These are phyloP conservation scores for Adansonia rubrostipa DNA, from an alignment of 441 rosid genomes.

Conservation along the genomic window DNA sequence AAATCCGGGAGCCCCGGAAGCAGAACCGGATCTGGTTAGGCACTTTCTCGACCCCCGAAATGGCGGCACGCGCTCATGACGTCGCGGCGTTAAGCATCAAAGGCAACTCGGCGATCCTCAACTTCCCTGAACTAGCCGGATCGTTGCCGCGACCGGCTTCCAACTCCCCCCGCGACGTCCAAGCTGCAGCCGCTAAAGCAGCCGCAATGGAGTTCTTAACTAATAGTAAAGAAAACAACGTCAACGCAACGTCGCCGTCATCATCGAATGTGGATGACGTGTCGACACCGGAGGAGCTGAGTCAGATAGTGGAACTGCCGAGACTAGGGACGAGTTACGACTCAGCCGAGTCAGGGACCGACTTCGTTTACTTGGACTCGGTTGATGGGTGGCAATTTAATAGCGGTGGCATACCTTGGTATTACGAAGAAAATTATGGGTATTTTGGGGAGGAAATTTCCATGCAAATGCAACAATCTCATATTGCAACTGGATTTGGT, in stretches of 20 bases:
- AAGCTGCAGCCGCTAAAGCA: conserved; percentile 32
- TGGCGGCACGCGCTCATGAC: conserved; percentile 34
- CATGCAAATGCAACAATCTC: conserved; percentile 38
- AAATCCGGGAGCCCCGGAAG: conserved; percentile 34
- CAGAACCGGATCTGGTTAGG: conserved; percentile 35
- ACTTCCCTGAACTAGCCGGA: conserved; percentile 28
- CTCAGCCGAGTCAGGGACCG: conserved; percentile 47
- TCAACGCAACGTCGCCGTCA: conserved; percentile 23
- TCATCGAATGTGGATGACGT: conserved; percentile 37
- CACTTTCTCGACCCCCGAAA: conserved; percentile 29
- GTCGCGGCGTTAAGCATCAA: conserved; percentile 29
- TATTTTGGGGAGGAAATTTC: conserved; percentile 40
- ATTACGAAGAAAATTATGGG: conserved; percentile 37
- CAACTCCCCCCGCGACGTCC: conserved; percentile 27
- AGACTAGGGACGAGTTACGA: conserved; percentile 56
- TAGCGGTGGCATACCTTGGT: conserved; percentile 51
- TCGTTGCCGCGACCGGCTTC: conserved; percentile 28
- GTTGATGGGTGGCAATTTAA: conserved; percentile 38
- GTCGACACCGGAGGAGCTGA: conserved; percentile 54
- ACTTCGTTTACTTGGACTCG: conserved; percentile 57
- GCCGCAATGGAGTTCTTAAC: conserved; percentile 24
- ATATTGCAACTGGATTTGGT: conserved; percentile 33
- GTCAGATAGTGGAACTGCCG: conserved; percentile 62
- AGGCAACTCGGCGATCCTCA: conserved; percentile 27
- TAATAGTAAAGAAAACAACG: neutral